Conservation (phyloP, 2,329 filamentous ascomycete genomes). For the Diaporthe helianthi region DNA sequence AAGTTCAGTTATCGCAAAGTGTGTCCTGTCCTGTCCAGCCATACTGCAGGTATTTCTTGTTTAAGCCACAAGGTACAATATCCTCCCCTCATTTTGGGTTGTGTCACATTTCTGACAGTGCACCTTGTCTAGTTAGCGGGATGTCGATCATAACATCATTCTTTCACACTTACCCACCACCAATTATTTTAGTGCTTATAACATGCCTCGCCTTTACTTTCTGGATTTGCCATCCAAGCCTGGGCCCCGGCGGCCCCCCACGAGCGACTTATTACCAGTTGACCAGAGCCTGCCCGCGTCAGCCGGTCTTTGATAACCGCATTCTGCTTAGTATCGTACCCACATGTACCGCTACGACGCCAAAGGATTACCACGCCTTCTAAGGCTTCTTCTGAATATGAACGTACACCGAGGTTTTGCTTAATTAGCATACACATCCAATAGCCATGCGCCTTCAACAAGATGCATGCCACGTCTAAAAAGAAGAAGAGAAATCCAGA, state of each 20-base stretch:
- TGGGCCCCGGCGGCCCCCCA: not conserved
- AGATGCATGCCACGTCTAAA: not conserved
- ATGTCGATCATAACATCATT: not conserved
- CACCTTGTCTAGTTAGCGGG: not conserved
- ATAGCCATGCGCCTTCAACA: not conserved
- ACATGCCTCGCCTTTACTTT: not conserved
- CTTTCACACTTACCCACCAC: not conserved
- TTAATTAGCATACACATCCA: not conserved
- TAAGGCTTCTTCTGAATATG: no score
- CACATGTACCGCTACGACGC: not conserved
- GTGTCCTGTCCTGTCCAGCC: not conserved
- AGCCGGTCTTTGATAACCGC: not conserved
- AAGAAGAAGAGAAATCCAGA: not conserved
- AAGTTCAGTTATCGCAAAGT: not conserved
- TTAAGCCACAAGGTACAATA: not conserved
- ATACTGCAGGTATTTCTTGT: not conserved
- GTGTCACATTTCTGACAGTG: not conserved
- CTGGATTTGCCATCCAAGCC: not conserved
- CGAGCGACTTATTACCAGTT: no score
- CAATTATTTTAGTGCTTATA: not conserved
- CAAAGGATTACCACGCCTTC: fast-evolving
- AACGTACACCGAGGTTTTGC: not conserved
- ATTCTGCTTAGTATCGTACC: not conserved
- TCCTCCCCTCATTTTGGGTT: not conserved
- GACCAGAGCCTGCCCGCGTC: no score